These are phyloP conservation scores for Cryptococcus sp. DNA, from an alignment of 1,284 basidiomycete genomes.

Conservation along the genomic window DNA sequence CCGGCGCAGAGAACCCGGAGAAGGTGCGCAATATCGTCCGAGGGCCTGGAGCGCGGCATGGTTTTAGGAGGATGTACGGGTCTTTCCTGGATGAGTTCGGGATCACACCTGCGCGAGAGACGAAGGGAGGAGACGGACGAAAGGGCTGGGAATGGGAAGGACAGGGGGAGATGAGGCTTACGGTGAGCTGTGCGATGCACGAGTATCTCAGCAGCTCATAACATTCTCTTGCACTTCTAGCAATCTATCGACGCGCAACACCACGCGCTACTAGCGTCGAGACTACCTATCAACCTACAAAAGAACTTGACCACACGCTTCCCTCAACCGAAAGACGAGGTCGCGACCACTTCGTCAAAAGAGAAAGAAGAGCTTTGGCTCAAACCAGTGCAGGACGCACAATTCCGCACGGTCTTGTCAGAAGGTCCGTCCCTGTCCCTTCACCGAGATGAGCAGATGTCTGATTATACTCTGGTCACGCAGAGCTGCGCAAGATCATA, in stretches of 20 bases:
- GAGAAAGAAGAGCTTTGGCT: constrained; percentile 65
- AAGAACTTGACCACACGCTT: constrained; percentile 24
- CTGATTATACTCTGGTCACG: neutral
- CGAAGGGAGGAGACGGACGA: constrained; percentile 7
- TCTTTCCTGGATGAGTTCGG: constrained; percentile 69
- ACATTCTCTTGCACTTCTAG: constrained; percentile 25
- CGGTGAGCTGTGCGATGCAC: too few species aligned
- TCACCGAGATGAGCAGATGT: neutral
- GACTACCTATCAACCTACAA: constrained; percentile 68
- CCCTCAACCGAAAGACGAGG: constrained; percentile 6
- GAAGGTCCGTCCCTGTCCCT: constrained; percentile 58
- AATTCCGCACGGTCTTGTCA: constrained; percentile 62
- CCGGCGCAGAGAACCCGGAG: constrained; percentile 89
- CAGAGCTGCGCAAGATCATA: constrained; percentile 77
- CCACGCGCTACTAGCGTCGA: constrained; percentile 69
- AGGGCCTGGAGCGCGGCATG: constrained; percentile 66
- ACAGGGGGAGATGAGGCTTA: constrained; percentile 9
- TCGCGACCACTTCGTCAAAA: neutral
- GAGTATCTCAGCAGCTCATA: too few species aligned
- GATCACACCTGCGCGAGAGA: constrained; percentile 1
- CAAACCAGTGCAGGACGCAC: constrained; percentile 66
- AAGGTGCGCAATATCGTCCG: constrained; percentile 94
- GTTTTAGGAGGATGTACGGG: constrained; percentile 86
- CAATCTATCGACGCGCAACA: constrained; percentile 71
- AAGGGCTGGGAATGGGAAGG: constrained; percentile 24